Base-by-base conservation (phyloP, 208 protist genomes). In the Leishmania major region DNA sequence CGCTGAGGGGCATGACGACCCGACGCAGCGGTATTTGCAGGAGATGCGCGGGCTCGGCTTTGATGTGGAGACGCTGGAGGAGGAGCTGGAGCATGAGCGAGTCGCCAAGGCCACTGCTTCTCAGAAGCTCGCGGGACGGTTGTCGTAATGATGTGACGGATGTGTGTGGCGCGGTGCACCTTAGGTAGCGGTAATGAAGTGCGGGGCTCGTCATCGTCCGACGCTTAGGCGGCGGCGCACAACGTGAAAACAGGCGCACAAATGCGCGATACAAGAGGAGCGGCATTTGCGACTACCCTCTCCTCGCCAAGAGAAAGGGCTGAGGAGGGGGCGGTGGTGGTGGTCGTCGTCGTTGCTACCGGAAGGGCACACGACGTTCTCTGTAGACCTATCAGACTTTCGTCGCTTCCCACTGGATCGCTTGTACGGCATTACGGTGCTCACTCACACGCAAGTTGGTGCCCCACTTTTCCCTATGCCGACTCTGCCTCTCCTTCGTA, bases 41-140 rank as follows among this genome's bases (percentile, higher is more conserved):
- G 91, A 95, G 79, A 96, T 96, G 93, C 88, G 93, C n/a, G 84
- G 88, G 1, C 79, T 96, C 22, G 93, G 93, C 40, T 96, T 96
- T 70, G 93, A 96, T 75, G 93, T 96, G 6, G 93, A 96, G 74
- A 94, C 92, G 25, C 79, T 95, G 13, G 93, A 96, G 87, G 92
- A 93, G 78, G 91, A 95, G 80, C 81, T 96, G 74, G 86, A 88
- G 82, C 62, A 85, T 43, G 86, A 92, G 76, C 81, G 81, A 8
- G 79, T 64, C 43, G 79, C 75, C 40, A 89, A 87, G 51, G 67
- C 28, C 17, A 62, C 69, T 6, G 67, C 17, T 35, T 40, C 35
- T 19, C 31, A 35, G 37, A 40, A 64, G 22, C 35, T 6, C 25
- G 40, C 35, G 37, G 22, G 57, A 31, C 55, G 49, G 55, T 64